Base-by-base conservation (phyloP, 305 asterid genomes). In the Fraxinus ornus region DNA sequence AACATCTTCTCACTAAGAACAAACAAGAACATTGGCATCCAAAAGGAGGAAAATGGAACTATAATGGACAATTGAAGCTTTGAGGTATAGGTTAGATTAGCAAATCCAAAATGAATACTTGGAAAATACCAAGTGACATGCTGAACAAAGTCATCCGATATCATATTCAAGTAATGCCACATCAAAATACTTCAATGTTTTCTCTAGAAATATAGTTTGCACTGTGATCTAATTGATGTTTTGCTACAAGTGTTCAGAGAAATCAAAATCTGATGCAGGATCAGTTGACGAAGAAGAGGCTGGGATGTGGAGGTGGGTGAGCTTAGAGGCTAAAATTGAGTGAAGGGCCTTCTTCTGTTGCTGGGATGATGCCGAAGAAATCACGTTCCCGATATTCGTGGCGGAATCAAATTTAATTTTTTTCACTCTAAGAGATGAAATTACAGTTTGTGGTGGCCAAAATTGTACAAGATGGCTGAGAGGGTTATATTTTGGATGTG, bases 231-330 rank as follows among this genome's bases (percentile, higher is more conserved):
- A 55, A 3, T 62, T 62, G 71, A 62, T 22, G 71, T 9, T 62
- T 21, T 19, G 32, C 4, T 21, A 21, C 28, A 60, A 9, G 5
- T n/a, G 85, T 57, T 94, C 97, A 74, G 97, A 88, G 88, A 94
- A 93, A 68, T 93, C 95, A 77, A 92, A 88, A 62, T 93, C 97
- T 7, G 84, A 87, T 30, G 92, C 89, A n/a, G 92, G 84, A 28
- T 88, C 74, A 82, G 87, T 76, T 79, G 93, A 77, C 82, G 92
- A 35, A 28, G 90, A 72, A 49, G 78, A 47, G 28, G 89, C 37
- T 2, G 97, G 97, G 89, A 94, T 94, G 75, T 89, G 92, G 86
- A 94, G 92, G 76, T 86, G 88, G 76, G 91, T 89, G 10, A 94
- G 93, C 84, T 91, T 75, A 78, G 90, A 81, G 5, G 98, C 94